A percentile compares a stretch with the other conserved stretches of the same genome.
phyloP scores from a whole-genome alignment of 2,329 filamentous ascomycete genomes.

The Pyricularia grisea region DNA sequence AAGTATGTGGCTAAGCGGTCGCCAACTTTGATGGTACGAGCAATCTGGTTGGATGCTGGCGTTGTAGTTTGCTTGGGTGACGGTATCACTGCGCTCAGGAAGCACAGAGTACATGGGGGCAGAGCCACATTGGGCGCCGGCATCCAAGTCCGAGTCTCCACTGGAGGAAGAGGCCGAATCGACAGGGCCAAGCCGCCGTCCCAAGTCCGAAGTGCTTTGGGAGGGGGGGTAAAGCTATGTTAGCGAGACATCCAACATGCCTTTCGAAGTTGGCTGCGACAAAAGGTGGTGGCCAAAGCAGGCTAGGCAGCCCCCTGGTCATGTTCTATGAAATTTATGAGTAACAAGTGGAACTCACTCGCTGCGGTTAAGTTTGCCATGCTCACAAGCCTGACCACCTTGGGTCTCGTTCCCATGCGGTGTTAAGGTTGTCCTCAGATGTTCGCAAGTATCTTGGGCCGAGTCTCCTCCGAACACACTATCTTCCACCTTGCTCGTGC shows the following conservation, averaged over 20 bases:
- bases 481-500: neutral
- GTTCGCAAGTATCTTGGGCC: neutral
- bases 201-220: neutral
- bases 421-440: neutral
- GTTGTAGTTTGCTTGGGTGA: conserved; percentile 3
- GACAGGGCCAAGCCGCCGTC: neutral
- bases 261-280: neutral
- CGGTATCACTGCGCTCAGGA: neutral
- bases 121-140: neutral
- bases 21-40: neutral
- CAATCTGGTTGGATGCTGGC: neutral
- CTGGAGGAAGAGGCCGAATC: neutral
- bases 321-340: neutral
- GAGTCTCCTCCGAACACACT: neutral
- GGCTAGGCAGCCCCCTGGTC: neutral
- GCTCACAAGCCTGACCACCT: neutral
- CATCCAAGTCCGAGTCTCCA: neutral
- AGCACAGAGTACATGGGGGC: neutral
- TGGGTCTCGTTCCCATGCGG: neutral
- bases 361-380: neutral
- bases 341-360: neutral
- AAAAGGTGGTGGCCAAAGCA: neutral
- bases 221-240: neutral
- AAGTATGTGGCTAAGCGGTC: neutral
- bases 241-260: neutral